Percentiles rank a stretch among this genome's conserved stretches.
Evolutionary conservation across 106 monocot genomes (phyloP).

Genomic region (Acorus calamus): DNA sequence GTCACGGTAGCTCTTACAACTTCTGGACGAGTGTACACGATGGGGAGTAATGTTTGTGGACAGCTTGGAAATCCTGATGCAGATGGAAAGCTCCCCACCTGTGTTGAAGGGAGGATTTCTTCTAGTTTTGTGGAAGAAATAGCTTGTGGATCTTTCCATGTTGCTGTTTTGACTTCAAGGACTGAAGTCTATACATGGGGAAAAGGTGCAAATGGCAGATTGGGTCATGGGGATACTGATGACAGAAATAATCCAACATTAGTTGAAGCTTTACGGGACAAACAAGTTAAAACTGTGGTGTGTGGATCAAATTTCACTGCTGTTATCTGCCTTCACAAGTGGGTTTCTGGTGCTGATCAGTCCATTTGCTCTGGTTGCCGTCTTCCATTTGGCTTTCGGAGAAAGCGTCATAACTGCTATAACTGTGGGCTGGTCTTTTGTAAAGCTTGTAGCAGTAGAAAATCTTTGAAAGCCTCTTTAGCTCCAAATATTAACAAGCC

Average conservation of each 20-base stretch:
- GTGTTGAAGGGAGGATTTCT: slow-evolving; percentile 46
- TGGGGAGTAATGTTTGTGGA: slow-evolving; percentile 58
- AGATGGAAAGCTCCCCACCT: slow-evolving; percentile 38
- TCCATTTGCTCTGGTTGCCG: slow-evolving; percentile 43
- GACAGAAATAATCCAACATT: slow-evolving; percentile 38
- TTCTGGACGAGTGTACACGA: slow-evolving; percentile 48
- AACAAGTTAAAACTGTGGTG: slow-evolving; percentile 53
- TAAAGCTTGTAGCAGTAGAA: slow-evolving; percentile 41
- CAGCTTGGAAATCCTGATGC: slow-evolving; percentile 52
- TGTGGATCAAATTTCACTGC: slow-evolving; percentile 77
- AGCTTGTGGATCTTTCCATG: slow-evolving; percentile 59
- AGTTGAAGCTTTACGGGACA: slow-evolving; percentile 59
- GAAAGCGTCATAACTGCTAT: slow-evolving; percentile 58
- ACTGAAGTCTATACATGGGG: slow-evolving; percentile 79
- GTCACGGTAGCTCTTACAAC: slow-evolving; percentile 48
- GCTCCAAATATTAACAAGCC: slow-evolving; percentile 45
- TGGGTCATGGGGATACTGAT: slow-evolving; percentile 64
- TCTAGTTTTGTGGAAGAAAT: slow-evolving; percentile 63
- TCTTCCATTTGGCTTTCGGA: slow-evolving; percentile 42
- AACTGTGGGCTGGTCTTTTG: slow-evolving; percentile 50
- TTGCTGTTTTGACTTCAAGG: slow-evolving; percentile 57
- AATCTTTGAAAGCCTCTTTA: slow-evolving; percentile 37
- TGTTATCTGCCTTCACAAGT: slow-evolving; percentile 60
- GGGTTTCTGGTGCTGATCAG: slow-evolving; percentile 57
- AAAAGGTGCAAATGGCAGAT: slow-evolving; percentile 55